A percentile compares a stretch with the other conserved stretches of the same genome.
Conservation (phyloP, 2,329 filamentous ascomycete species). For the Xylariaceae sp. region DNA sequence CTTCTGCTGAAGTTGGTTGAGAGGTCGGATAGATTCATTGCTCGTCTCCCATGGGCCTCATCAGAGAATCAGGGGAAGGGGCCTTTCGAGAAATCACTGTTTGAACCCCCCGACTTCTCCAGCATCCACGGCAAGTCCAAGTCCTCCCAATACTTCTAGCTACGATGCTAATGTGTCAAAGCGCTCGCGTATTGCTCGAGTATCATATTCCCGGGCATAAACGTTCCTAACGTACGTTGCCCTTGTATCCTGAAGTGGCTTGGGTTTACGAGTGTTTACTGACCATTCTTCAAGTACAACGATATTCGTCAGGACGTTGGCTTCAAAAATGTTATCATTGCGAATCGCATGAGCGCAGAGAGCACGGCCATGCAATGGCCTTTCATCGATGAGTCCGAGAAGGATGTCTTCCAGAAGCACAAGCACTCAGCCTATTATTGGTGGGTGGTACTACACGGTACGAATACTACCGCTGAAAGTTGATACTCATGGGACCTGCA, state of each 20-base stretch:
- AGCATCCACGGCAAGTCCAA: conserved; percentile 57
- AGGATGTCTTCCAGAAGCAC: conserved; percentile 53
- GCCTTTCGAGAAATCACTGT: conserved; percentile 65
- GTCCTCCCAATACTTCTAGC: conserved; percentile 4
- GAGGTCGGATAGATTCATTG: conserved; percentile 57
- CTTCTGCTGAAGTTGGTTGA: conserved; percentile 55
- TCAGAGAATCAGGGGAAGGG: conserved; percentile 30
- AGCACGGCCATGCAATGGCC: conserved; percentile 36
- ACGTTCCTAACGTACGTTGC: conserved; percentile 34
- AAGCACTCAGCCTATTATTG: conserved; percentile 62
- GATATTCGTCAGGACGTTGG: conserved; percentile 51
- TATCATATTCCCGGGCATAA: conserved; percentile 34
- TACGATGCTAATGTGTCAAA: conserved; percentile 12
- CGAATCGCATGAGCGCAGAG: conserved; percentile 48
- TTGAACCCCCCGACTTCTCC: conserved; percentile 66
- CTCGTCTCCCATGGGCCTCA: conserved; percentile 58
- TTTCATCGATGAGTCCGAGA: conserved; percentile 55
- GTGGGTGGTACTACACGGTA: conserved; percentile 58
- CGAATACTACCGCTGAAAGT: neutral
- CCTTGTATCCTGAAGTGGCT: conserved; percentile 1
- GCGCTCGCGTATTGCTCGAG: conserved; percentile 36
- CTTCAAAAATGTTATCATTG: conserved; percentile 58
- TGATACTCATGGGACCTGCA: neutral
- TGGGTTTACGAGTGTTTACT: conserved; percentile 1
- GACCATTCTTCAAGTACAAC: conserved; percentile 33